Evolutionary conservation across 2,329 filamentous ascomycete species (phyloP), one percentile per base, ranked within the genome.

Genomic region (Knufia fluminis): DNA sequence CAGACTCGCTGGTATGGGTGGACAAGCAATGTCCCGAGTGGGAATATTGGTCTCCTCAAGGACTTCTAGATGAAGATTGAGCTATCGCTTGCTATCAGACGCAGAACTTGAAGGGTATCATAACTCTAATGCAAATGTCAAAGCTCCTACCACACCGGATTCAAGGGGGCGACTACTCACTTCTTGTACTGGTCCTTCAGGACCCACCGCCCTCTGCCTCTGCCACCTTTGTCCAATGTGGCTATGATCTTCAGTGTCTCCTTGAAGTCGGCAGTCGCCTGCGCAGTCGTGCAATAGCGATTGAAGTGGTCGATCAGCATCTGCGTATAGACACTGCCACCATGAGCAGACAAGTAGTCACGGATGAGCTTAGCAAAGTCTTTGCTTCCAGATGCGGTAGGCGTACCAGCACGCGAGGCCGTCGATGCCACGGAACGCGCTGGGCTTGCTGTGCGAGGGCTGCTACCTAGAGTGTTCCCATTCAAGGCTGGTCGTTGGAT

Each of bases 241-340:
- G 91, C 91, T 60, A 95, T 84, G 53, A 74, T 74, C 58, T 85
- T 82, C 48, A 97, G 69, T 58, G 88, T 88, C 59, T 78, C 75
- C 67, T 89, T 91, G 64, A 97, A 97, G 64, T 89, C 84, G 16
- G 80, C 78, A 46, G 82, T 83, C 53, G 86, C 78, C 53, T 79
- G 77, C 22, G 75, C 67, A 38, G 80, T 85, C 19, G 76, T 78
- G 62, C 88, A 94, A 60, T 82, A 85, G 12, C 79, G 79, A 65
- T 90, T 87, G 66, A 96, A 97, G 61, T 95, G 88, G 60, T 94
- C 86, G 20, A 95, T 85, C 39, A 96, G 68, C 73, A 88, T 83
- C 69, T 94, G 88, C 36, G 85, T 90, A 3, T 86, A 82, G 4
- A 86, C 86, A 28, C 79, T 77, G 2, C 89, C 89, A 8, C 86